Evolutionary conservation across 495 filamentous ascomycete genomes (phyloP).

Genomic region (Lindgomyces ingoldianus): DNA sequence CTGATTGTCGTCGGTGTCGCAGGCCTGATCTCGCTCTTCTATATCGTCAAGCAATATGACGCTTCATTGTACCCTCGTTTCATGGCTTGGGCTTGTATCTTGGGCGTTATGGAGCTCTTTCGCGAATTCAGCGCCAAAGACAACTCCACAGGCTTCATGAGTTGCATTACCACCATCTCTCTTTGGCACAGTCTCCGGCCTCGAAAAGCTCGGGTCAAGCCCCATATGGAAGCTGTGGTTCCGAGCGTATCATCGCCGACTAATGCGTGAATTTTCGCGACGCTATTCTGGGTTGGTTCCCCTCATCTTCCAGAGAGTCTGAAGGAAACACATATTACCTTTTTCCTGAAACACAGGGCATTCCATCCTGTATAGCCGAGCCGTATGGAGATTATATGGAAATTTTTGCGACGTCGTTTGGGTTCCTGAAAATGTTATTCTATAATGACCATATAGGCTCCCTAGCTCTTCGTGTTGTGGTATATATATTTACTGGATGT

Average conservation of each 20-base stretch:
- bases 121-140: constrained; percentile 32
- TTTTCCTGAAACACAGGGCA: background rate
- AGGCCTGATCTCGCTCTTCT: constrained; percentile 41
- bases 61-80: constrained; percentile 41
- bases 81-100: constrained; percentile 44
- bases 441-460: background rate
- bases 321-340: constrained; percentile 27
- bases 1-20: constrained; percentile 14
- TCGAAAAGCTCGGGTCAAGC: constrained; percentile 41
- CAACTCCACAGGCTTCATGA: constrained; percentile 35
- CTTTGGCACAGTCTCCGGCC: constrained; percentile 39
- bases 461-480: no score
- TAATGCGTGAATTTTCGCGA: constrained; percentile 45
- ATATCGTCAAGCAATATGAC: constrained; percentile 42
- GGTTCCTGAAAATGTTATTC: background rate
- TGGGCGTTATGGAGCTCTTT: constrained; percentile 43
- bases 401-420: no score
- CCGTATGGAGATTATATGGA: background rate
- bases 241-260: constrained; percentile 42
- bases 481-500: no score
- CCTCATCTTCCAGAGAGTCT: constrained; percentile 41
- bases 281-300: constrained; percentile 45
- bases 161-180: constrained; percentile 41
- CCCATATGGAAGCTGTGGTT: constrained; percentile 36
- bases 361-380: background rate